These are phyloP conservation scores for Angomonas ambiguus DNA, from an alignment of 208 protist species.

Conservation along the genomic window DNA sequence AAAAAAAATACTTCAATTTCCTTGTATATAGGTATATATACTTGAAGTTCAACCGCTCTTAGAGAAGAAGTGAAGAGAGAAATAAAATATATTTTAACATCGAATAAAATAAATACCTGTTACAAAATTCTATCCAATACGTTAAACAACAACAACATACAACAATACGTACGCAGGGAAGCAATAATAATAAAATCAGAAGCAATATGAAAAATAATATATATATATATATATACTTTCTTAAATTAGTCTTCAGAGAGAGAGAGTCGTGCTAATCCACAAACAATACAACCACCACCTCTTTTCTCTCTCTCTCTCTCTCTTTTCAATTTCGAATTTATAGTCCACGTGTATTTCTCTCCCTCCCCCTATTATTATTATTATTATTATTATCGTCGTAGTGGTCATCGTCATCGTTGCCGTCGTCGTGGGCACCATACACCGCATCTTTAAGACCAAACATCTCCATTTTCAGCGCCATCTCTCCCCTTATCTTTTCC, in stretches of 20 bases:
- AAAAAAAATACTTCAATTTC: neutral
- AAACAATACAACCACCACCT: no score
- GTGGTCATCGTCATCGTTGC: neutral
- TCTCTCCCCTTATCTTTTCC: conserved; percentile 34
- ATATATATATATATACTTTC: conserved; percentile 16
- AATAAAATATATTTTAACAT: neutral
- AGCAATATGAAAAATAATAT: conserved; percentile 12
- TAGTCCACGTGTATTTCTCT: no score
- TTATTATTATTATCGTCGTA: no score
- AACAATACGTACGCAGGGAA: neutral
- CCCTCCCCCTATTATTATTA: no score
- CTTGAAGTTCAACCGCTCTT: neutral
- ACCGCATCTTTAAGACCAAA: neutral
- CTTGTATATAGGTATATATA: neutral
- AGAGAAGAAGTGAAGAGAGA: neutral
- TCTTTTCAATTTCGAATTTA: no score
- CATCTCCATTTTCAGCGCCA: conserved; percentile 29
- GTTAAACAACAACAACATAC: conserved; percentile 8
- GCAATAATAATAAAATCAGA: neutral
- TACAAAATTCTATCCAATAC: neutral
- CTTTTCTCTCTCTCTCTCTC: no score
- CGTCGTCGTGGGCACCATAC: neutral
- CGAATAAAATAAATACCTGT: neutral
- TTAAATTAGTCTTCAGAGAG: neutral
- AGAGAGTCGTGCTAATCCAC: no score